phyloP scores from a whole-genome alignment of 2,329 filamentous ascomycete genomes.

The Claviceps pusilla region DNA sequence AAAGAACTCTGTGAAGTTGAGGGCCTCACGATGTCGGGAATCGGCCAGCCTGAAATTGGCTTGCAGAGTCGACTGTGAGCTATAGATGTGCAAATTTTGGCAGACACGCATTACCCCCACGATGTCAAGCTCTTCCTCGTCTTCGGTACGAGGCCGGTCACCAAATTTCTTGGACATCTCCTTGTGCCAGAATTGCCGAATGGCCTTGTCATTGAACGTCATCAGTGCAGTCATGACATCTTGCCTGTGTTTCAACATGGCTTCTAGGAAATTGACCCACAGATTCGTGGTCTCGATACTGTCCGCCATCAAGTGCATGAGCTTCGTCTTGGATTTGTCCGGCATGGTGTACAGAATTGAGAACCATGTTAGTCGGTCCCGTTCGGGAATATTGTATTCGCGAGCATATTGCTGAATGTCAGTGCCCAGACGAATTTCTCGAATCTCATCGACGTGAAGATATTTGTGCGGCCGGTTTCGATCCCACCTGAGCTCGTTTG shows the following conservation, averaged over 20 bases:
- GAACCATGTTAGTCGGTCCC: constrained; percentile 62
- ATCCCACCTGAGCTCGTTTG: constrained; percentile 82
- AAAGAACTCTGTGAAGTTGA: constrained; percentile 71
- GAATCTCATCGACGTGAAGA: constrained; percentile 90
- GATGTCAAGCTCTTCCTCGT: constrained; percentile 61
- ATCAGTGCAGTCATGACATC: constrained; percentile 82
- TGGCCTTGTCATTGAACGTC: constrained; percentile 67
- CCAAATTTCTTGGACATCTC: constrained; percentile 61
- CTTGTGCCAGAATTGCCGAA: constrained; percentile 70
- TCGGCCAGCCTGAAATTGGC: constrained; percentile 63
- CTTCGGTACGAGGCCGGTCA: constrained; percentile 32
- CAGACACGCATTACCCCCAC: constrained; percentile 70
- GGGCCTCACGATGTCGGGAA: constrained; percentile 42
- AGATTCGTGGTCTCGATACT: constrained; percentile 55
- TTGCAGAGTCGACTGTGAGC: constrained; percentile 57
- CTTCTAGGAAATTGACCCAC: constrained; percentile 74
- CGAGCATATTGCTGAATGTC: constrained; percentile 82
- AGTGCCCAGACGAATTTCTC: constrained; percentile 68
- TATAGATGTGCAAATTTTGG: constrained; percentile 82
- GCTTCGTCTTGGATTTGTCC: constrained; percentile 68
- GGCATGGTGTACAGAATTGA: constrained; percentile 76
- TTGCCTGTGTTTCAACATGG: constrained; percentile 72
- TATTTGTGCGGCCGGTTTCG: constrained; percentile 61
- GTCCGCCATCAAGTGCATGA: constrained; percentile 74
- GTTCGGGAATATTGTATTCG: constrained; percentile 57